A percentile compares a stretch with the other conserved stretches of the same genome.
Conservation (phyloP, 495 filamentous ascomycete genomes). For the Penicillium arizonense region DNA sequence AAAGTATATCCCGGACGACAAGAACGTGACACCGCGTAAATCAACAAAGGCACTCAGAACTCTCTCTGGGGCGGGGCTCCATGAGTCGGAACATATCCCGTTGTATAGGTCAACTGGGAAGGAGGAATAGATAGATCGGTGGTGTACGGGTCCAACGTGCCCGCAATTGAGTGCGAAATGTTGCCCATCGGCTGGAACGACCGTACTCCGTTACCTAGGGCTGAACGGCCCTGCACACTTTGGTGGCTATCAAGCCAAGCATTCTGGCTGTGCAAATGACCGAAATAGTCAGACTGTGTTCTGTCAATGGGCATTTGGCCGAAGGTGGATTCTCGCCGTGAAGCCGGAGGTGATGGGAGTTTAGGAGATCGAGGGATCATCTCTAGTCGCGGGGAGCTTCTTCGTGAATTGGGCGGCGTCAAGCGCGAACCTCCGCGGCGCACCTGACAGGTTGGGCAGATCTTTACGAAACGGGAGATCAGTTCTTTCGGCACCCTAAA, state of each 20-base stretch:
- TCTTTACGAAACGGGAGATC: slow-evolving; percentile 57
- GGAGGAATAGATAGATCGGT: slow-evolving; percentile 32
- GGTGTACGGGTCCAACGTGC: slow-evolving; percentile 31
- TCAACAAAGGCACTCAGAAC: slow-evolving; percentile 15
- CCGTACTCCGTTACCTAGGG: slow-evolving; percentile 19
- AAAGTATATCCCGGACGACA: background rate
- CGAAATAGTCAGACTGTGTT: slow-evolving; percentile 33
- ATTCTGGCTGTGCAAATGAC: slow-evolving; percentile 24
- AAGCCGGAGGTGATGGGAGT: slow-evolving; percentile 38
- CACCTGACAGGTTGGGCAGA: slow-evolving; percentile 52
- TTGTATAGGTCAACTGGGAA: slow-evolving; percentile 32
- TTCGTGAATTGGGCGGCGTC: slow-evolving; percentile 45
- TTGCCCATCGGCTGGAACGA: slow-evolving; percentile 26
- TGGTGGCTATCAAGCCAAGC: slow-evolving; percentile 30
- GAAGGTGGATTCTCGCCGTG: slow-evolving; percentile 36
- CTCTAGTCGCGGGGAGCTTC: slow-evolving; percentile 41
- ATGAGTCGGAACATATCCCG: slow-evolving; percentile 32
- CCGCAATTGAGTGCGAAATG: slow-evolving; percentile 27
- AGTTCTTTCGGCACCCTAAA: slow-evolving; percentile 57
- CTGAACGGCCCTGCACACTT: slow-evolving; percentile 21
- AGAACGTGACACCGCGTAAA: background rate
- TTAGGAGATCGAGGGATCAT: slow-evolving; percentile 39
- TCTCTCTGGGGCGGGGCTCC: slow-evolving; percentile 27
- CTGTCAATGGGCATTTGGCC: slow-evolving; percentile 26
- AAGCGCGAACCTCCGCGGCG: slow-evolving; percentile 45